A percentile compares a stretch with the other conserved stretches of the same genome.
These are phyloP conservation scores for Limonium bicolor DNA, from an alignment of 148 eudicot species.

Conservation along the genomic window DNA sequence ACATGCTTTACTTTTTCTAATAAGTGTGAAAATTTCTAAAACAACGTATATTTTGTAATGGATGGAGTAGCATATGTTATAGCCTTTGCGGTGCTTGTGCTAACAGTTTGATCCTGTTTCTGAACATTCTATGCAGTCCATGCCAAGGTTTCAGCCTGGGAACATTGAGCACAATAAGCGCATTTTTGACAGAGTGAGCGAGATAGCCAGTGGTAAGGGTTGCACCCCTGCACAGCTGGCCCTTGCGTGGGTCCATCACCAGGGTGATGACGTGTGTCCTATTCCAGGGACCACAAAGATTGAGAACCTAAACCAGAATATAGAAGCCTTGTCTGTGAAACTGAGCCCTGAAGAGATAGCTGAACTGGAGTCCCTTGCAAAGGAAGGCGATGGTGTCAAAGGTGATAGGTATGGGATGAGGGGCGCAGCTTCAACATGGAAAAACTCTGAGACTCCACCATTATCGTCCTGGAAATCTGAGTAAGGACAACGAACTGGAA, in stretches of 20 bases:
- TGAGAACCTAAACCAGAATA: constrained; percentile 24
- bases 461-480: constrained; percentile 23
- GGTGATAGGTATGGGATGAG: constrained; percentile 21
- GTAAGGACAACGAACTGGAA: no score
- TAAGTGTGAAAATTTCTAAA: no score
- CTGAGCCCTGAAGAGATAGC: constrained; percentile 24
- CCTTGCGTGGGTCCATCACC: constrained; percentile 37
- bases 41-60: no score
- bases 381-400: constrained; percentile 14
- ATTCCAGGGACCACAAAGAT: constrained; percentile 36
- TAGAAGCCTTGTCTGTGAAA: constrained; percentile 24
- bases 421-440: constrained; percentile 5
- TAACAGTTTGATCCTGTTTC: background rate
- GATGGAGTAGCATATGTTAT: no score
- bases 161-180: constrained; percentile 26
- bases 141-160: constrained; percentile 26
- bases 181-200: constrained; percentile 20
- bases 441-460: constrained; percentile 22
- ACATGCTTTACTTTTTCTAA: no score
- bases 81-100: no score
- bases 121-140: constrained; percentile 2
- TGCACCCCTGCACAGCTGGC: constrained; percentile 33
- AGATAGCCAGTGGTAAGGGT: constrained; percentile 19
- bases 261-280: constrained; percentile 23
- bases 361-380: constrained; percentile 23